Evolutionary conservation across 2,329 filamentous ascomycete genomes (phyloP), one percentile per base, ranked within the genome.

Genomic region (Celoporthe dispersa): DNA sequence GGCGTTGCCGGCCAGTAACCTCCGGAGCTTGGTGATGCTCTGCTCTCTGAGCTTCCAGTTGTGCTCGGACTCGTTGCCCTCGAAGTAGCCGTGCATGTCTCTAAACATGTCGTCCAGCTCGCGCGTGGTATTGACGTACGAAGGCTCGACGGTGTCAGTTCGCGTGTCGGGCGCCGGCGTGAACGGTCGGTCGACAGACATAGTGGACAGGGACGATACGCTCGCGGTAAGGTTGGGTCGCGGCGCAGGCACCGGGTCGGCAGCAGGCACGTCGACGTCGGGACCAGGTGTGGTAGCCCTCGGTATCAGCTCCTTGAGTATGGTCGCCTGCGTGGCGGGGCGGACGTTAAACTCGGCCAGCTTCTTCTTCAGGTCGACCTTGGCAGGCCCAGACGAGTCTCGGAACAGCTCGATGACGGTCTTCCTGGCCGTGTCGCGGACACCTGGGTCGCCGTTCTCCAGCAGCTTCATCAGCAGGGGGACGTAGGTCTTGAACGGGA

Each of bases 11-110:
- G 91, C 92, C 65, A 93, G 88, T 35, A 98, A 86, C 73, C 90
- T 88, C 66, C 95, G 89, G 64, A 98, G 81, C 74, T 92, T 94
- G 9, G 86, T 87, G 51, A 94, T 87, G 77, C 88, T 91, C 82
- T 95, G 92, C 79, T 98, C 95, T 78, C 95, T 88, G 74, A 91
- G 90, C 75, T 93, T 79, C 95, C 95, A 98, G 77, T 98, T 98
- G 71, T 92, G 89, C 78, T 98, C 95, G 0, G 92, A 90, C 81
- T 98, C 95, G 78, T 86, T 93, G 66, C 94, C 94, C 74, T 98
- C 94, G 73, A 98, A 98, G 78, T 87, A 87, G 67, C 86, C 85
- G 41, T 90, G 84, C 93, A 98, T 97, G 41, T 92, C 91, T 73
- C 88, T 89, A 78, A 97, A 90, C 1, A 92, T 89, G 35, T 97